phyloP scores from a whole-genome alignment of 768 basidiomycete genomes.

The Boletus huronensis region DNA sequence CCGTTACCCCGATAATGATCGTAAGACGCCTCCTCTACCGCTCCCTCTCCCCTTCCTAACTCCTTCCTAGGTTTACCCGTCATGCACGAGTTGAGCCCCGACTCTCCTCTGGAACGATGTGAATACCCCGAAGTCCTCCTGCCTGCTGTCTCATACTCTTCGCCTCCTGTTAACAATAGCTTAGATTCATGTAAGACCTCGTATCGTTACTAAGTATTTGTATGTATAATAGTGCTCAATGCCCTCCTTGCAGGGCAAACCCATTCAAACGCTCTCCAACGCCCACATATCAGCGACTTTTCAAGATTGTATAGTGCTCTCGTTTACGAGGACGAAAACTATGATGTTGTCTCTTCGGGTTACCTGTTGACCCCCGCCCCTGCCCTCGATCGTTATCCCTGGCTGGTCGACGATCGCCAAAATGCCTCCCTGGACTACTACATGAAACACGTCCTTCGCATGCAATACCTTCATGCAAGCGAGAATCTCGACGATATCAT shows the following conservation, averaged over 20 bases:
- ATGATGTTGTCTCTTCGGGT: constrained; percentile 22
- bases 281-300: constrained; percentile 29
- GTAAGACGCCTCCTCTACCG: constrained; percentile 13
- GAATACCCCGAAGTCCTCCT: constrained; percentile 31
- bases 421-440: constrained; percentile 41
- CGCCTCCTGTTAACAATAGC: constrained; percentile 45
- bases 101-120: constrained; percentile 32
- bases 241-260: constrained; percentile 50
- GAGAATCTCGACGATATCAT: constrained; percentile 44
- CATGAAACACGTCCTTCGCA: constrained; percentile 55
- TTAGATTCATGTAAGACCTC: constrained; percentile 71
- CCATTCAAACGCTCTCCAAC: constrained; percentile 25
- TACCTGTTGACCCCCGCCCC: constrained; percentile 11
- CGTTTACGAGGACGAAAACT: constrained; percentile 17
- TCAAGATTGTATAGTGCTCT: constrained; percentile 16
- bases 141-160: constrained; percentile 28
- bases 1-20: constrained; percentile 29
- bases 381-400: constrained; percentile 11
- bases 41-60: neutral
- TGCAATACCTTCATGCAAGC: constrained; percentile 71
- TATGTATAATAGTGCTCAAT: constrained; percentile 67
- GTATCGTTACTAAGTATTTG: constrained; percentile 68
- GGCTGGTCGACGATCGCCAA: constrained; percentile 16
- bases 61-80: constrained; percentile 23
- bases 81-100: constrained; percentile 32